Conservation (phyloP, 1,284 basidiomycete species). For the Golubevia pallescens region DNA sequence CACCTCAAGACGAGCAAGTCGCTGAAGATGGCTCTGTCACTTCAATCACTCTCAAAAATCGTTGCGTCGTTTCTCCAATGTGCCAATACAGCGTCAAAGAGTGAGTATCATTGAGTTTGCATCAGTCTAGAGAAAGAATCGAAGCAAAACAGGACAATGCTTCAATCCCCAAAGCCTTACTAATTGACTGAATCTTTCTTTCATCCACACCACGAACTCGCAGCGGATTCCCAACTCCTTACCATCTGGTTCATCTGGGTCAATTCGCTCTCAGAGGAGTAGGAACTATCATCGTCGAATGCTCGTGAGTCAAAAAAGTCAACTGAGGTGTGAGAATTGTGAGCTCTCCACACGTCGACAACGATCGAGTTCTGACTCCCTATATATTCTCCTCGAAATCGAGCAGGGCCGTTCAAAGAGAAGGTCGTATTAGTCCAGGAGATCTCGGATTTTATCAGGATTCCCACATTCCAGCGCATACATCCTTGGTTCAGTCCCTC, state of each 20-base stretch:
- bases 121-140: too few relatives aligned
- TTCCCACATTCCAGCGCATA: conserved; percentile 45
- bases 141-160: too few relatives aligned
- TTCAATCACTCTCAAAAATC: too few relatives aligned
- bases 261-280: conserved; percentile 56
- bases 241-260: conserved; percentile 52
- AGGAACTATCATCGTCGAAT: conserved; percentile 53
- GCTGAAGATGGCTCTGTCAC: conserved; percentile 30
- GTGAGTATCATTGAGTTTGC: too few relatives aligned
- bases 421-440: conserved; percentile 45
- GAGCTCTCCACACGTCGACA: too few relatives aligned
- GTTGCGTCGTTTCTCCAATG: conserved; percentile 14
- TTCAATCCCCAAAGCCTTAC: too few relatives aligned
- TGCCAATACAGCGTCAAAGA: conserved; percentile 43
- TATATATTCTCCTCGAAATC: too few relatives aligned
- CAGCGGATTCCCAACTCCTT: conserved; percentile 48
- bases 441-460: conserved; percentile 53
- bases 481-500: conserved; percentile 38
- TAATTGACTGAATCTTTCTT: too few relatives aligned
- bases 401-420: conserved; percentile 26
- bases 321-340: too few relatives aligned
- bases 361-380: too few relatives aligned
- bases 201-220: too few relatives aligned
- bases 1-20: too few relatives aligned
- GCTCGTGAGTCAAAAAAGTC: conserved; percentile 7